These are phyloP conservation scores for Trapa incisa DNA, from an alignment of 345 rosid genomes.

Conservation along the genomic window DNA sequence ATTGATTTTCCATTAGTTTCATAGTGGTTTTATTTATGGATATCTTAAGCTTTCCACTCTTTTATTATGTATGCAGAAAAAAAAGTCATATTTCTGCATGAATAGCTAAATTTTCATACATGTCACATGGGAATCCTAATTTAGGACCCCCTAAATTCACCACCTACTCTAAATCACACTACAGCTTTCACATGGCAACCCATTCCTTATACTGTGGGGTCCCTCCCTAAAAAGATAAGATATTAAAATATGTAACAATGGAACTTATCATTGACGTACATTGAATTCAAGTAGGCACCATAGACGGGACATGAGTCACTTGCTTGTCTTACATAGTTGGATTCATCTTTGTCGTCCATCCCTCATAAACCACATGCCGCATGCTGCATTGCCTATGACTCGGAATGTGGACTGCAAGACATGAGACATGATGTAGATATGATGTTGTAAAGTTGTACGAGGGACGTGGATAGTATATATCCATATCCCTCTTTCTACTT, in stretches of 20 bases:
- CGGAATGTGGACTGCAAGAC: not conserved
- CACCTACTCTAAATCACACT: not conserved
- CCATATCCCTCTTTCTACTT: not conserved
- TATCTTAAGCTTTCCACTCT: no score
- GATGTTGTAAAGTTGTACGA: not conserved
- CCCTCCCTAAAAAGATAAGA: no score
- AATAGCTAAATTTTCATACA: no score
- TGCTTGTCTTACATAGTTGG: no score
- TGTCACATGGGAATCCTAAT: no score
- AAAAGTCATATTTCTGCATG: no score
- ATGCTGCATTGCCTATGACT: not conserved
- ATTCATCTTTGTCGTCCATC: no score
- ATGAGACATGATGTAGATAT: not conserved
- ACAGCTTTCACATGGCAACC: not conserved
- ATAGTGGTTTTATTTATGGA: not conserved
- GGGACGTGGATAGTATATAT: not conserved
- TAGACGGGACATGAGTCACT: no score
- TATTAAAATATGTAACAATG: no score
- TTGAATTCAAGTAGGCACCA: no score
- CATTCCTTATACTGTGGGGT: not conserved
- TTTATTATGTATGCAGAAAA: no score
- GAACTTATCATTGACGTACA: no score
- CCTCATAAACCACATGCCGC: not conserved
- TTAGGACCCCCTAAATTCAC: not conserved
- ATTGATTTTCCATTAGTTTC: not conserved